A percentile compares a stretch with the other conserved stretches of the same genome.
phyloP scores from a whole-genome alignment of 495 filamentous ascomycete species.

The Daldinia caldariorum region DNA sequence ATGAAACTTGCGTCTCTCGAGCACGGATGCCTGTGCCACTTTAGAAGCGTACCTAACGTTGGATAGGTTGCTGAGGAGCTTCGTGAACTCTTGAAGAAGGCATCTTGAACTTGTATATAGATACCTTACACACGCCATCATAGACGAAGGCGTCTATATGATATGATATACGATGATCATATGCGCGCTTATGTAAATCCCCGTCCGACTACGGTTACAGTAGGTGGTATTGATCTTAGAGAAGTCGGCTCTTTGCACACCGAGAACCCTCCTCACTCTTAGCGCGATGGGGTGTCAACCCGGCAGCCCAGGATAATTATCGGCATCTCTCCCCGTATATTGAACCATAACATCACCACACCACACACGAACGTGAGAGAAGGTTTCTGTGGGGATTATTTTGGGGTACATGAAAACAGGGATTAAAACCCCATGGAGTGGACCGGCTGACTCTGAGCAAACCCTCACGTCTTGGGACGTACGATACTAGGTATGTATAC shows the following conservation, averaged over 20 bases:
- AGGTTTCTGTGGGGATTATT: conserved; percentile 31
- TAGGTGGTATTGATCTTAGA: background rate
- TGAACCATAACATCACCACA: background rate
- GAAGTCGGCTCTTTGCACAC: conserved; percentile 33
- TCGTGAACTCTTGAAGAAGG: background rate
- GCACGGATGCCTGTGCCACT: background rate
- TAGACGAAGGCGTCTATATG: background rate
- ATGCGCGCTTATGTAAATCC: conserved; percentile 27
- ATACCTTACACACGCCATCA: conserved; percentile 4
- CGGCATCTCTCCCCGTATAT: conserved; percentile 24
- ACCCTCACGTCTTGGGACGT: conserved; percentile 24
- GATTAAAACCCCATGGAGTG: conserved; percentile 45
- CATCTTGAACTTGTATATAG: background rate
- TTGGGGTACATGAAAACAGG: conserved; percentile 41
- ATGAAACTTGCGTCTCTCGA: background rate
- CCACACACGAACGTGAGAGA: conserved; percentile 25
- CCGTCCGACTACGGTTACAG: conserved; percentile 8
- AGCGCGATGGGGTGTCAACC: conserved; percentile 14
- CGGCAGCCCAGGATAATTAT: conserved; percentile 21
- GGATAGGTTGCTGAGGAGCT: background rate
- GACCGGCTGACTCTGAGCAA: conserved; percentile 26
- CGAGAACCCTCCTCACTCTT: conserved; percentile 15
- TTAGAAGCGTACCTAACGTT: background rate
- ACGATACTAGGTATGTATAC: no score
- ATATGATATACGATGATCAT: background rate